Percentiles rank a stretch among this genome's conserved stretches.
Evolutionary conservation across 495 filamentous ascomycete genomes (phyloP).

Genomic region (Hamigera avellanea): DNA sequence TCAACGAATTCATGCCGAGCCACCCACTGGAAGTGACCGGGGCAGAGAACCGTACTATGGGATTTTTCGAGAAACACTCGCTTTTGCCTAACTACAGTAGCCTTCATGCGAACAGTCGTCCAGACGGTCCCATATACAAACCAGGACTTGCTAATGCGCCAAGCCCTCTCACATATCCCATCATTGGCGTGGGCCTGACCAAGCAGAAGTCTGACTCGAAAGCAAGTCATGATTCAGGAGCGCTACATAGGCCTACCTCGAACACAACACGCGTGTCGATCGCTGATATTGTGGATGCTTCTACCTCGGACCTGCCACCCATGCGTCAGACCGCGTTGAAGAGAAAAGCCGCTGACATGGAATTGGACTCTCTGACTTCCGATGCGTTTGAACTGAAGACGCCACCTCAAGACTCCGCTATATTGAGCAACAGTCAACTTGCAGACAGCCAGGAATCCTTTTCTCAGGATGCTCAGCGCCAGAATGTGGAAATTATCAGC

Average conservation of each 20-base stretch:
- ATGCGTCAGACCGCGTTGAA: slow-evolving; percentile 10
- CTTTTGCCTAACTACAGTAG: no score
- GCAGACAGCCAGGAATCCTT: slow-evolving; percentile 1
- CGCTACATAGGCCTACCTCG: no score
- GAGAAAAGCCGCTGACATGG: slow-evolving; percentile 25
- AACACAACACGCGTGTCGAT: slow-evolving; percentile 4
- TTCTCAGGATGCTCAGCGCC: slow-evolving; percentile 17
- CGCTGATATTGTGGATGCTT: slow-evolving; percentile 6
- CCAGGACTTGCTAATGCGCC: no score
- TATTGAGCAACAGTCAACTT: no score
- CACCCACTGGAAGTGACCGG: no score
- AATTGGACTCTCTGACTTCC: slow-evolving; percentile 2
- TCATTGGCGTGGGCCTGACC: not conserved
- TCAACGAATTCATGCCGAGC: no score
- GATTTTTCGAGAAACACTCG: no score
- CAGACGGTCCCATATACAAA: no score
- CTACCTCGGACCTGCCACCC: not conserved
- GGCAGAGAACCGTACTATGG: no score
- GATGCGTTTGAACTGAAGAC: slow-evolving; percentile 2
- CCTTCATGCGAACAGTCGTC: no score
- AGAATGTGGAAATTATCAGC: slow-evolving; percentile 3
- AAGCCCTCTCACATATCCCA: no score
- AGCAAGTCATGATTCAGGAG: no score
- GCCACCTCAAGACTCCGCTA: not conserved
- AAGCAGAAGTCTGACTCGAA: not conserved